A percentile compares a stretch with the other conserved stretches of the same genome.
Conservation (phyloP, 208 protist genomes). For the Acanthamoeba triangularis region DNA sequence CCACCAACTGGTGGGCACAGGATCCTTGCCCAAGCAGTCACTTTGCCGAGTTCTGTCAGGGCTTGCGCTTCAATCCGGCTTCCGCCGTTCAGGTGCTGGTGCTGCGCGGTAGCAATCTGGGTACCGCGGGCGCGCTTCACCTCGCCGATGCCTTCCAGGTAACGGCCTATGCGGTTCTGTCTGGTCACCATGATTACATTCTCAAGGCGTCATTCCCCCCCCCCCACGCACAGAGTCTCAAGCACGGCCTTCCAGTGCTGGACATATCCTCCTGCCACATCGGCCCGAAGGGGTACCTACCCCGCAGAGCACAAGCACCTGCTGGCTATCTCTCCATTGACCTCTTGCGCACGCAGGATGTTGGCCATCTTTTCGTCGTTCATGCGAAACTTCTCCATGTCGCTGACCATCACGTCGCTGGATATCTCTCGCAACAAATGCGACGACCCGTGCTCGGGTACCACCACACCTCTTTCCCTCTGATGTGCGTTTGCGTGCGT, state of each 20-base stretch:
- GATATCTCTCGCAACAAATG: constrained; percentile 32
- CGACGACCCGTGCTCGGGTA: constrained; percentile 19
- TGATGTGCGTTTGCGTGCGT: too few species aligned
- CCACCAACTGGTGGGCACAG: not conserved
- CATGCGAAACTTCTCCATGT: constrained; percentile 49
- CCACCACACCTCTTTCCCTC: not conserved
- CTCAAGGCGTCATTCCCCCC: not conserved
- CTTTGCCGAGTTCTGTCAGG: constrained; percentile 25
- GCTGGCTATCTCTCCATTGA: not conserved
- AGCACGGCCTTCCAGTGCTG: constrained; percentile 10
- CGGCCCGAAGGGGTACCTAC: not conserved
- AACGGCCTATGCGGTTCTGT: not conserved
- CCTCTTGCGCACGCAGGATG: not conserved
- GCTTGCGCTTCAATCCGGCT: constrained; percentile 3
- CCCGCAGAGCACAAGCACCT: too few species aligned
- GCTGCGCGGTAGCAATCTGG: not conserved
- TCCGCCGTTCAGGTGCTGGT: constrained; percentile 9
- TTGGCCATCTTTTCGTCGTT: constrained; percentile 12
- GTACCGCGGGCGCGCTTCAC: not conserved
- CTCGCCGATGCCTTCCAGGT: constrained; percentile 16
- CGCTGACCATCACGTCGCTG: constrained; percentile 32
- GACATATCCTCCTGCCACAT: constrained; percentile 17
- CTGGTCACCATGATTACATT: not conserved
- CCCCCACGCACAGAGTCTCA: not conserved
- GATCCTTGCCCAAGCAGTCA: not conserved